phyloP scores from a whole-genome alignment of 2,329 filamentous ascomycete species.

The Colletotrichum filicis region DNA sequence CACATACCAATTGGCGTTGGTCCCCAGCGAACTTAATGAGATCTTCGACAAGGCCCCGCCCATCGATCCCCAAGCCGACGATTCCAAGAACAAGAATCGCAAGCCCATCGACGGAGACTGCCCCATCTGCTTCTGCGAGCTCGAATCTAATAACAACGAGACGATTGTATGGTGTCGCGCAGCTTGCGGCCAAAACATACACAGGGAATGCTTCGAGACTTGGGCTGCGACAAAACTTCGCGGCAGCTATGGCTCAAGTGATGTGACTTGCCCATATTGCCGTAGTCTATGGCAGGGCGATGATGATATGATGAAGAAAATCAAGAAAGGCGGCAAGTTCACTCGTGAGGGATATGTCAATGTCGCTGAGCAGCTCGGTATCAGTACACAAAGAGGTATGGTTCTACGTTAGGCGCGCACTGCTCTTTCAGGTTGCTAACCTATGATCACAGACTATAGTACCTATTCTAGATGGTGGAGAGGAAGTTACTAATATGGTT shows the following conservation, averaged over 20 bases:
- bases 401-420: neutral
- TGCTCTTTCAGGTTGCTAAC: neutral
- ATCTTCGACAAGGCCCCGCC: slow-evolving; percentile 67
- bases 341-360: slow-evolving; percentile 70
- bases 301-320: slow-evolving; percentile 52
- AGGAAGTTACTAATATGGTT: slow-evolving; percentile 36
- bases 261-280: slow-evolving; percentile 71
- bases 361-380: slow-evolving; percentile 69
- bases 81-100: slow-evolving; percentile 53
- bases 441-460: neutral
- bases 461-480: slow-evolving; percentile 27
- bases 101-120: slow-evolving; percentile 65
- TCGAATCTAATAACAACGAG: slow-evolving; percentile 49
- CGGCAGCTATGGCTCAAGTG: slow-evolving; percentile 36
- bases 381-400: slow-evolving; percentile 63
- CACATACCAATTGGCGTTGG: slow-evolving; percentile 71
- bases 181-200: slow-evolving; percentile 66
- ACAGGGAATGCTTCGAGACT: slow-evolving; percentile 63
- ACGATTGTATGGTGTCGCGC: slow-evolving; percentile 62
- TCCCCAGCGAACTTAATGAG: slow-evolving; percentile 66
- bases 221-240: slow-evolving; percentile 62
- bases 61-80: slow-evolving; percentile 49
- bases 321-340: slow-evolving; percentile 52
- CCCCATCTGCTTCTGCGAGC: slow-evolving; percentile 66
- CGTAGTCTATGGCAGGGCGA: slow-evolving; percentile 66